Evolutionary conservation across 495 filamentous ascomycete genomes (phyloP).

Genomic region (Cladorrhinum samala): DNA sequence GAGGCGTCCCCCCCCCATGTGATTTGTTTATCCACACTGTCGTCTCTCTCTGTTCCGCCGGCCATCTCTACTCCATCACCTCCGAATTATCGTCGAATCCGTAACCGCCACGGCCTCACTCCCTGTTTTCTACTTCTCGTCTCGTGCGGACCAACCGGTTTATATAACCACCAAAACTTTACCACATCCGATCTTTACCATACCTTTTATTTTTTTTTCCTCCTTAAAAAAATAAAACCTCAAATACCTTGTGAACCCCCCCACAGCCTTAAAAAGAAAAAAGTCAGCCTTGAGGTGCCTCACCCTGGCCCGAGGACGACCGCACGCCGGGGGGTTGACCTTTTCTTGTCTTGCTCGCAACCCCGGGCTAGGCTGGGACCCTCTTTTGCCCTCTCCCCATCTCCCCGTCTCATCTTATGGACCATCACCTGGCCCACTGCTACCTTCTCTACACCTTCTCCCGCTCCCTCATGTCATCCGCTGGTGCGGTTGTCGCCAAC

Average conservation of each 20-base stretch:
- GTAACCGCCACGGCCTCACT: neutral
- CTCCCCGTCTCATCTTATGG: conserved; percentile 26
- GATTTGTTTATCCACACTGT: conserved; percentile 12
- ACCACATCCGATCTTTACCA: neutral
- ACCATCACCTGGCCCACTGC: conserved; percentile 20
- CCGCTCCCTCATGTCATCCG: conserved; percentile 12
- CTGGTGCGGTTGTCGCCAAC: conserved; percentile 1
- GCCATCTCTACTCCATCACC: conserved; percentile 1
- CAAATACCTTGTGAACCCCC: neutral
- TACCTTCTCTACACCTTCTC: neutral
- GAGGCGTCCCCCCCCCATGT: conserved; percentile 4
- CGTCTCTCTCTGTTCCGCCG: conserved; percentile 3
- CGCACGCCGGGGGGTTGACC: neutral
- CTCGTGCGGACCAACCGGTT: neutral
- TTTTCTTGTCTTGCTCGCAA: neutral
- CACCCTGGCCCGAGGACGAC: neutral
- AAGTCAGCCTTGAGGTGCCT: neutral
- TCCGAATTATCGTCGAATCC: neutral
- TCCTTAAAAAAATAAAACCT: no score
- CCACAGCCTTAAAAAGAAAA: no score
- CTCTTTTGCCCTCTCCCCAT: neutral
- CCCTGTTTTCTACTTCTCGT: neutral
- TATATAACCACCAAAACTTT: neutral
- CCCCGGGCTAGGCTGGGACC: neutral
- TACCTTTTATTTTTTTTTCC: no score